A percentile compares a stretch with the other conserved stretches of the same genome.
Evolutionary conservation across 2,329 filamentous ascomycete species (phyloP).

Genomic region (Trichoderma semiorbis): DNA sequence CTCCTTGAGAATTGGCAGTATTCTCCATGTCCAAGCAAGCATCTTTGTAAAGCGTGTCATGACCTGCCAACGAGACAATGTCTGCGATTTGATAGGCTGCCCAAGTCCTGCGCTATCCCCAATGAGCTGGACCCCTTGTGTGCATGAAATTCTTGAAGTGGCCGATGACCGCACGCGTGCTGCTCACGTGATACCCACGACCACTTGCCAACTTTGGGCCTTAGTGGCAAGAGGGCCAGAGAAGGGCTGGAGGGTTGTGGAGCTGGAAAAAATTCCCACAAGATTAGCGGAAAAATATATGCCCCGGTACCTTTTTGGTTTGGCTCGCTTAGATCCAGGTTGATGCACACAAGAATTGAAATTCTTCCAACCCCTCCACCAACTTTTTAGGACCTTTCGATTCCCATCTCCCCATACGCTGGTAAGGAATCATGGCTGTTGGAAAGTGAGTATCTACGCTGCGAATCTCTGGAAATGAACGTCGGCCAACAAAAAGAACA

Average conservation of each 20-base stretch:
- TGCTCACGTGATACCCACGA: not conserved
- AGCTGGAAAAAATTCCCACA: constrained; percentile 5
- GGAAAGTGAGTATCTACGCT: constrained; percentile 49
- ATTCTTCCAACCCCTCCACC: constrained; percentile 41
- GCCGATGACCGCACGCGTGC: not conserved
- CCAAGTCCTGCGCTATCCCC: not conserved
- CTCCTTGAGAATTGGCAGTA: not conserved
- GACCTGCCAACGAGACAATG: not conserved
- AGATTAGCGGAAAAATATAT: constrained; percentile 18
- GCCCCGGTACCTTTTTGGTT: constrained; percentile 23
- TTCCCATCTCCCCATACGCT: constrained; percentile 43
- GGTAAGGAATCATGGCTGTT: constrained; percentile 58
- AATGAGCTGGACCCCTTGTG: not conserved
- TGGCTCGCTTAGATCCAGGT: constrained; percentile 39
- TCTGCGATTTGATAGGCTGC: not conserved
- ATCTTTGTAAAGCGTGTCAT: not conserved
- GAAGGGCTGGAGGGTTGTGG: not conserved
- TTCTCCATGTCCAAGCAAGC: not conserved
- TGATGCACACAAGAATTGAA: constrained; percentile 40
- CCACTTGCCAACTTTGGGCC: not conserved
- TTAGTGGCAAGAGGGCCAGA: not conserved
- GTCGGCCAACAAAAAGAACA: constrained; percentile 33
- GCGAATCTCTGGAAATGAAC: not conserved
- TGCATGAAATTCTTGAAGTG: not conserved
- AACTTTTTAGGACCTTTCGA: constrained; percentile 41